Evolutionary conservation across 441 rosid genomes (phyloP), one percentile per base, ranked within the genome.

Genomic region (Sinapis alba): DNA sequence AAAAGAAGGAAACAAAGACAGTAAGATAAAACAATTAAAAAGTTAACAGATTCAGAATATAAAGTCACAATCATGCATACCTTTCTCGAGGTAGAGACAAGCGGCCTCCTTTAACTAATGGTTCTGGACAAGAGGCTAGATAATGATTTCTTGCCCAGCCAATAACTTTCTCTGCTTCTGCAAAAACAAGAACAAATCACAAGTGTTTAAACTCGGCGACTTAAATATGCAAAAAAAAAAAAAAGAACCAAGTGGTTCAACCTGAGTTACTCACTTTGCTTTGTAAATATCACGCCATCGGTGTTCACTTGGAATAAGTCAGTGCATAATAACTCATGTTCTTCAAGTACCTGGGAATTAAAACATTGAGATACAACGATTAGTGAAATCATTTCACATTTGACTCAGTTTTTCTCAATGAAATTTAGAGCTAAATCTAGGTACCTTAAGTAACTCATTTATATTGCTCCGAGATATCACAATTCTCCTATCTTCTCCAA

Each of bases 131-230:
- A 32, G 88, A 83, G 34, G 96, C 86, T 68, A 96, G 71, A 70
- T 93, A 83, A 67, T 91, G 94, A 84, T 93, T 96, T 85, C 86
- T 90, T 4, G 98, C 97, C 99, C 98, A 91, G 65, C 99, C 99
- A 73, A 93, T 86, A 78, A 93, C 81, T 80, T 90, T 93, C 85
- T 91, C 97, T 79, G 97, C 93, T 86, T 90, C 99, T 96, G 88
- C 61, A 81, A 67, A 56, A 74, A 65, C 74, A 72, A 71, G 72
- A 24, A 76, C 59, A 65, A 16, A 43, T 1, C 18, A 43, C 18
- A 43, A 75, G 26, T 51, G 79, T 19, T 56, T 36, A 38, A 15
- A 62, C 23, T 68, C 27, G 30, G 28, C 16, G 63, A 27, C 28
- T 56, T 36, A 36, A 60, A 64, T 23, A 50, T 65, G 51, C 72